Base-by-base conservation (phyloP, 2,329 filamentous ascomycete species). In the Didymella pinodella region DNA sequence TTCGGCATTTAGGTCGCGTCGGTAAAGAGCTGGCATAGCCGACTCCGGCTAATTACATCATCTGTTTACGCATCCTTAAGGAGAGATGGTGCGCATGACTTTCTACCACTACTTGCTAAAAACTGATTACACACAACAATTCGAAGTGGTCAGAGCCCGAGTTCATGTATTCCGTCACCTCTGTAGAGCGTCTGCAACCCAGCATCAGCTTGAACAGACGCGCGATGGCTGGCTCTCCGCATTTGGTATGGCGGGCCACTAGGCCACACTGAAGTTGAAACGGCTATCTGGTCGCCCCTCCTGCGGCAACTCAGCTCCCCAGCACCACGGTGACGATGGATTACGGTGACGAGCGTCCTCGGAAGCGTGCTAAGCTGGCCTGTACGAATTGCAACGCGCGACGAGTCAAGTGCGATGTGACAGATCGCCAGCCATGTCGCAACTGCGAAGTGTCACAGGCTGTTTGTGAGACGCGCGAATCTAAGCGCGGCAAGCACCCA, bases 351-450 rank as follows among this genome's bases (percentile, higher is more conserved):
- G 63, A 65, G 51, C 68, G 62, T 34, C 66, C 66, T 40, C 60
- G 66, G 31, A 73, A 70, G 46, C 75, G 80, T 44, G 79, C 80
- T 29, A 79, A 78, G 58, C 70, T 79, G 57, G 79, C 80, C 7
- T 82, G 80, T 59, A 69, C 76, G 36, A 75, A 76, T 25, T 82
- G 80, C 61, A 81, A 82, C 57, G 68, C 77, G n/a, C 77, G 79
- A 31, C 75, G 79, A 32, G 79, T 82, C 34, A 79, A 79, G 51
- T 82, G 80, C 61, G 77, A 82, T 70, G 80, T 81, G n/a, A 72
- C 78, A 12, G 78, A 81, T 43, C 69, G 66, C 54, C 79, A 74
- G n/a, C 79, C 79, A 6, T 82, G 79, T 59, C 67, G 71, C 36
- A 81, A 81, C 54, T 82, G 80, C 54, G 64, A 72, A 31, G 60